These are phyloP conservation scores for Huntiella moniliformis DNA, from an alignment of 2,329 filamentous ascomycete species.

Conservation along the genomic window DNA sequence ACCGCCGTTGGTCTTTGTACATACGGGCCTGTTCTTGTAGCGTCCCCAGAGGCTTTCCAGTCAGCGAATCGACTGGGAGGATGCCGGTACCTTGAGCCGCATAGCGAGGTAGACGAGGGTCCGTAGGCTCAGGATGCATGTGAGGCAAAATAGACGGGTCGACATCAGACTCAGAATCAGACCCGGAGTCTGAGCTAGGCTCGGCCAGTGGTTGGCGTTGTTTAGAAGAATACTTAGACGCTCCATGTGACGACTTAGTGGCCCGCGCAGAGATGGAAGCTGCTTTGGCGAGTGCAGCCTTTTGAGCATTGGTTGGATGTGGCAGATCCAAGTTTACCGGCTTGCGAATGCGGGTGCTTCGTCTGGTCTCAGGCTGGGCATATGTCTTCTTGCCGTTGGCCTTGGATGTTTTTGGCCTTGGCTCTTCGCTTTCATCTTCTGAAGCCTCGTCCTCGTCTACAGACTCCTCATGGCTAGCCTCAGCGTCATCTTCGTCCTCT, in stretches of 20 bases:
- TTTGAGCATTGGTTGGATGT: not conserved
- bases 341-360: not conserved
- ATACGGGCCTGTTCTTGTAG: constrained; percentile 9
- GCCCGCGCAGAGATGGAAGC: not conserved
- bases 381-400: not conserved
- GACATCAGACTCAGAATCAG: constrained; percentile 2
- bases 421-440: constrained; percentile 3
- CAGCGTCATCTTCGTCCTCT: not conserved
- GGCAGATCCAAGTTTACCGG: not conserved
- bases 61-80: constrained; percentile 1
- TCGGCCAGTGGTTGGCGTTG: not conserved
- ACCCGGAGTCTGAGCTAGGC: not conserved
- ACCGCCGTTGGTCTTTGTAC: constrained; percentile 5
- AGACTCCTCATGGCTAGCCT: not conserved
- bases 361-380: not conserved
- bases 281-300: not conserved
- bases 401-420: not conserved
- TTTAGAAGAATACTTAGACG: not conserved
- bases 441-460: not conserved
- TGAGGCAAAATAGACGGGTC: constrained; percentile 6
- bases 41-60: constrained; percentile 2
- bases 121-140: not conserved
- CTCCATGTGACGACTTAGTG: not conserved
- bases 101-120: constrained; percentile 3
- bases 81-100: constrained; percentile 1